Percentiles rank a stretch among this genome's conserved stretches.
These are phyloP conservation scores for Entrophospora sp. DNA, from an alignment of 192 early-diverging fungal genomes.

Conservation along the genomic window DNA sequence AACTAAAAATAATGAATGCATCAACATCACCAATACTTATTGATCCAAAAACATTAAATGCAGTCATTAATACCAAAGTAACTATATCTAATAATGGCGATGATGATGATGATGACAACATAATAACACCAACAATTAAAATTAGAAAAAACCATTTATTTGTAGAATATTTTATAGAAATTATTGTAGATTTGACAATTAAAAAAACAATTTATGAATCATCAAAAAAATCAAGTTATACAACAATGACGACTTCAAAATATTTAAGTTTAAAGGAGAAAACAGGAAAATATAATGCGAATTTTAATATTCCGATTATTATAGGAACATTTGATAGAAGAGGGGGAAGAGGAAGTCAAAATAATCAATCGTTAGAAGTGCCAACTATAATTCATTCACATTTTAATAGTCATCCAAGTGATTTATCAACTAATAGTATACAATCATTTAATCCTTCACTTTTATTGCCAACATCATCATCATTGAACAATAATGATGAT, in stretches of 20 bases:
- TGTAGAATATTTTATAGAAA: background rate
- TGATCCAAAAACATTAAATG: background rate
- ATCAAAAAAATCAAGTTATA: background rate
- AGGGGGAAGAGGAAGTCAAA: too few relatives aligned
- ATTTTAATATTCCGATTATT: background rate
- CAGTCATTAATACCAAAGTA: conserved; percentile 2
- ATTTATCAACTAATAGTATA: background rate
- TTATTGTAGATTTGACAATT: background rate
- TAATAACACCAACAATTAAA: background rate
- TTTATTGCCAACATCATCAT: background rate
- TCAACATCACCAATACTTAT: background rate
- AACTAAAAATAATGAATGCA: background rate
- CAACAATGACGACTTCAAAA: too few relatives aligned
- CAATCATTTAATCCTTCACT: background rate
- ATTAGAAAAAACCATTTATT: background rate
- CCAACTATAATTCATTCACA: background rate
- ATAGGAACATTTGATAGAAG: background rate
- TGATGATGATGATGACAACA: too few relatives aligned
- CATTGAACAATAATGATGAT: background rate
- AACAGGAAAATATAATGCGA: background rate
- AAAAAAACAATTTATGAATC: conserved; percentile 5
- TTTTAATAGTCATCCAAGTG: background rate
- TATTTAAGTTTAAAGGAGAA: background rate
- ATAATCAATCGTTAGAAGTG: too few relatives aligned
- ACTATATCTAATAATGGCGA: background rate